A percentile compares a stretch with the other conserved stretches of the same genome.
Conservation (phyloP, 257 asterid genomes). For the Solanum pimpinellifolium region DNA sequence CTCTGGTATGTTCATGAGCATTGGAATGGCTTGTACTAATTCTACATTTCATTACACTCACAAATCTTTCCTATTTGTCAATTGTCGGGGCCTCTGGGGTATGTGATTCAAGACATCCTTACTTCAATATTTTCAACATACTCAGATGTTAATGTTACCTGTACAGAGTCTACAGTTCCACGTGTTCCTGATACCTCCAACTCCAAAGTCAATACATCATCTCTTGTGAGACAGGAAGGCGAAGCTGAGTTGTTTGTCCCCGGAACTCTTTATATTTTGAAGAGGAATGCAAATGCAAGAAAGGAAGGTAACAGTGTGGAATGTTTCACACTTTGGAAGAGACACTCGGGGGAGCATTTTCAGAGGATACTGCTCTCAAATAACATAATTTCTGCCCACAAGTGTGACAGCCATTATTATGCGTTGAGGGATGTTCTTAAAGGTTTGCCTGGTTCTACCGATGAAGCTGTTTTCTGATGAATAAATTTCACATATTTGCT, state of each 20-base stretch:
- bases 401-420: constrained; percentile 73
- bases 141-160: not conserved
- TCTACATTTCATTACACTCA: not conserved
- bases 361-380: constrained; percentile 68
- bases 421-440: constrained; percentile 87
- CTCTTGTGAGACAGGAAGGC: constrained; percentile 5
- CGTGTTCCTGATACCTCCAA: constrained; percentile 2
- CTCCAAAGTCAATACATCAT: constrained; percentile 13
- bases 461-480: constrained; percentile 19
- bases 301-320: constrained; percentile 17
- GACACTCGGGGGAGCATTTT: constrained; percentile 76
- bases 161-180: not conserved
- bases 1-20: constrained; percentile 27
- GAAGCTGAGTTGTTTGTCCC: constrained; percentile 55
- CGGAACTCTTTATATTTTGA: constrained; percentile 54
- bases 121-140: not conserved
- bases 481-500: not conserved
- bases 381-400: constrained; percentile 78
- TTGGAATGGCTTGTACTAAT: not conserved
- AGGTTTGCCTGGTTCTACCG: constrained; percentile 53
- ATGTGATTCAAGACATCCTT: not conserved
- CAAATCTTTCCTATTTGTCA: not conserved
- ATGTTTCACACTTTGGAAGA: constrained; percentile 55
- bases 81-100: not conserved
- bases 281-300: constrained; percentile 40